These are phyloP conservation scores for Xylaria scruposa DNA, from an alignment of 495 filamentous ascomycete genomes.

Conservation along the genomic window DNA sequence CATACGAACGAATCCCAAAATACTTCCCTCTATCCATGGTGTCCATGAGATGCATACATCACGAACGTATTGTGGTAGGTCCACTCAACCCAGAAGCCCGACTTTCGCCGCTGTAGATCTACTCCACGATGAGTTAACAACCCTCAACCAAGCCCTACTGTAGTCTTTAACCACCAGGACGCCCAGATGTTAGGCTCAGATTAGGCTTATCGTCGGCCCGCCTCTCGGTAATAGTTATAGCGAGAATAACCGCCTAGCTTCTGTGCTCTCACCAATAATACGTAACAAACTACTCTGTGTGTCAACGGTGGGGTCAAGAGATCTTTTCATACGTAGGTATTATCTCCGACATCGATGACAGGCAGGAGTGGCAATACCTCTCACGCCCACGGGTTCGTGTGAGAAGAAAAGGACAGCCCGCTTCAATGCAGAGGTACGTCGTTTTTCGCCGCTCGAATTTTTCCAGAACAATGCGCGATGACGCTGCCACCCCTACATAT, in stretches of 20 bases:
- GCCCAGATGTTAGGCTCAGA: not conserved
- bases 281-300: not conserved
- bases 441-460: constrained; percentile 19
- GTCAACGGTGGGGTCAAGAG: not conserved
- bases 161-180: constrained; percentile 1
- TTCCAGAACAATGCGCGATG: constrained; percentile 26
- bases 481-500: constrained; percentile 11
- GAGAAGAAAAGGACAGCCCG: not conserved
- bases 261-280: not conserved
- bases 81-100: not conserved
- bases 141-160: not conserved
- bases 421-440: constrained; percentile 8
- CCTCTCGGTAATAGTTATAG: constrained; percentile 23
- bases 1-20: constrained; percentile 9
- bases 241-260: constrained; percentile 12
- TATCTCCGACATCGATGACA: not conserved
- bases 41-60: not conserved
- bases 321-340: not conserved
- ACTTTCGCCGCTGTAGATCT: constrained; percentile 21
- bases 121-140: constrained; percentile 12
- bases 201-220: constrained; percentile 27
- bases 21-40: constrained; percentile 1
- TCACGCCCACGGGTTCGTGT: too few relatives aligned
- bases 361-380: not conserved
- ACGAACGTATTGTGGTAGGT: not conserved